phyloP scores from a whole-genome alignment of 768 basidiomycete genomes.

The Lanmaoa pseudosensibilis region DNA sequence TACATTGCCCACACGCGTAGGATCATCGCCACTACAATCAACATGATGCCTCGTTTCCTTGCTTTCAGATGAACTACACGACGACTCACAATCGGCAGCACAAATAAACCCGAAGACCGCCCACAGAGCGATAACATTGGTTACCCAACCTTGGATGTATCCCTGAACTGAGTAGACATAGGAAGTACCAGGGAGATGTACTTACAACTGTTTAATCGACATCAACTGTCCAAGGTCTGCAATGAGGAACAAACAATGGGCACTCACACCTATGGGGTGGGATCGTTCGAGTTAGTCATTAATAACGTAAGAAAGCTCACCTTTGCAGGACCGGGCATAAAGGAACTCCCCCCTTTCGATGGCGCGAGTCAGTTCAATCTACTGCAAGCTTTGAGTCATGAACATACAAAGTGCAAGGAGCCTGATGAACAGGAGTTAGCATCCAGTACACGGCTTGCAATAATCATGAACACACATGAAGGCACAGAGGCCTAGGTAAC shows the following conservation, averaged over 20 bases:
- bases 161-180: background rate
- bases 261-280: background rate
- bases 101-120: background rate
- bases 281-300: background rate
- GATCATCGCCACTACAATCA: background rate
- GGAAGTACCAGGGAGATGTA: too few relatives aligned
- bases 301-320: background rate
- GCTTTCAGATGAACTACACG: background rate
- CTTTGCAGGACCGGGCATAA: background rate
- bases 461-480: background rate
- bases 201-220: background rate
- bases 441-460: background rate
- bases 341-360: background rate
- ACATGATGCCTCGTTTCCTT: background rate
- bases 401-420: background rate
- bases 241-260: background rate
- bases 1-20: slow-evolving; percentile 15
- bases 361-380: background rate
- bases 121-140: background rate
- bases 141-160: background rate
- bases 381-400: background rate
- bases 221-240: background rate
- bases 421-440: background rate
- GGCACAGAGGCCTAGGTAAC: background rate
- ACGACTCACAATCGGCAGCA: background rate